phyloP scores from a whole-genome alignment of 805 yeast species.

The Soucietia sequanensis region DNA sequence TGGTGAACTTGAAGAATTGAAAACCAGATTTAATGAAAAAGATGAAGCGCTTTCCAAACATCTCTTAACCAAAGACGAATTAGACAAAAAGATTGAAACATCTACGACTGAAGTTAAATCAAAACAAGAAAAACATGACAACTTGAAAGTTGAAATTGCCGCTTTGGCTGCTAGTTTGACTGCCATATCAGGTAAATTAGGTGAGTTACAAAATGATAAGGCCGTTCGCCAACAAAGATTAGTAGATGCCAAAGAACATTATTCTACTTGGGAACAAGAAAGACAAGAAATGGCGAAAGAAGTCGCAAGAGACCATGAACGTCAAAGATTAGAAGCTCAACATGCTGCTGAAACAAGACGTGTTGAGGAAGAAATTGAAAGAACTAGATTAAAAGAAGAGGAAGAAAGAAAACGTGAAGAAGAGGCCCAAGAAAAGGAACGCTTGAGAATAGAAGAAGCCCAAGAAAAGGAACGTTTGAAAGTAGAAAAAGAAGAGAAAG shows the following conservation, averaged over 20 bases:
- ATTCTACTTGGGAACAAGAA: conserved; percentile 45
- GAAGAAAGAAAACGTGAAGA: conserved; percentile 31
- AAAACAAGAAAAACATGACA: conserved; percentile 36
- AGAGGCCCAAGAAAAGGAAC: conserved; percentile 22
- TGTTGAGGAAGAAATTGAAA: conserved; percentile 27
- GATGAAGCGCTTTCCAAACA: conserved; percentile 26
- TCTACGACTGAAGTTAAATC: conserved; percentile 35
- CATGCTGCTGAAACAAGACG: conserved; percentile 37
- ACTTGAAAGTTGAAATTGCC: conserved; percentile 43
- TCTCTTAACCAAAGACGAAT: conserved; percentile 38
- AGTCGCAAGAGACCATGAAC: conserved; percentile 33
- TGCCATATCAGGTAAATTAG: conserved; percentile 45
- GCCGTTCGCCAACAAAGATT: conserved; percentile 35
- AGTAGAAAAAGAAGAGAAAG: conserved; percentile 22
- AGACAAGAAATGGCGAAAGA: conserved; percentile 42
- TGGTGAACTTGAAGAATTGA: conserved; percentile 28
- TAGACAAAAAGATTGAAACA: conserved; percentile 35
- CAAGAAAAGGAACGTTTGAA: conserved; percentile 16
- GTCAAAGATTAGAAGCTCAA: conserved; percentile 39
- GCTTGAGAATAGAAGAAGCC: conserved; percentile 17
- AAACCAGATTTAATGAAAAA: conserved; percentile 29
- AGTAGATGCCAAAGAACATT: conserved; percentile 40
- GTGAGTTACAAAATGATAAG: conserved; percentile 36
- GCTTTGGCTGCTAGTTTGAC: conserved; percentile 41
- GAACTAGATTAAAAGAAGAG: conserved; percentile 37